Evolutionary conservation across 2,329 filamentous ascomycete genomes (phyloP).

Genomic region (Alternaria burnsii): DNA sequence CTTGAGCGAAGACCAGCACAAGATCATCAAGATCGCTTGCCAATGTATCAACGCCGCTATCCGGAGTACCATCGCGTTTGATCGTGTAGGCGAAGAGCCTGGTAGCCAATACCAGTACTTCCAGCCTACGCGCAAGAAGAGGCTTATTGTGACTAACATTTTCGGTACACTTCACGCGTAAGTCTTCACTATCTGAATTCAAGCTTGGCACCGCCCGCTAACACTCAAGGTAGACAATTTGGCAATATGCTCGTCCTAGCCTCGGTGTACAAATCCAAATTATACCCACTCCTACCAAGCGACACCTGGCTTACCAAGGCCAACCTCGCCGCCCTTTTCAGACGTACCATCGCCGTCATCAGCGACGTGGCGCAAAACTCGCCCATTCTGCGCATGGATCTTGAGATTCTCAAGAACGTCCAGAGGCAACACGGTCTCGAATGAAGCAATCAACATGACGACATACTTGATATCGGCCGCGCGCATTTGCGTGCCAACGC

Average conservation of each 20-base stretch:
- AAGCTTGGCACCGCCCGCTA: slow-evolving; percentile 9
- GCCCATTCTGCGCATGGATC: slow-evolving; percentile 77
- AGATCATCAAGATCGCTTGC: slow-evolving; percentile 38
- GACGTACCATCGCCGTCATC: slow-evolving; percentile 77
- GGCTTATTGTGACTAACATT: slow-evolving; percentile 91
- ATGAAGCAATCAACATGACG: slow-evolving; percentile 11
- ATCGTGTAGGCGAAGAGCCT: slow-evolving; percentile 60
- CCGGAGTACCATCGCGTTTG: slow-evolving; percentile 85
- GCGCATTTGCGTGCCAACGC: neutral
- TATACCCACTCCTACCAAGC: slow-evolving; percentile 43
- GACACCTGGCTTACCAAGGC: slow-evolving; percentile 35
- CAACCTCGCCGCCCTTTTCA: slow-evolving; percentile 38
- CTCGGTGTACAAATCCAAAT: slow-evolving; percentile 74
- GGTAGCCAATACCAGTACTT: slow-evolving; percentile 49
- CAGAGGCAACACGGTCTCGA: slow-evolving; percentile 30
- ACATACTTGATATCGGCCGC: slow-evolving; percentile 1
- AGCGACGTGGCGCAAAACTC: slow-evolving; percentile 73
- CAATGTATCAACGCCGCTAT: slow-evolving; percentile 68
- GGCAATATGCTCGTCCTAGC: slow-evolving; percentile 92
- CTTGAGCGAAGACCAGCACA: slow-evolving; percentile 34
- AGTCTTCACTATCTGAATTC: slow-evolving; percentile 20
- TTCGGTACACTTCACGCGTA: slow-evolving; percentile 84
- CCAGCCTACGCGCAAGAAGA: slow-evolving; percentile 65
- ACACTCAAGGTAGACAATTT: slow-evolving; percentile 76
- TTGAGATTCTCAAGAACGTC: slow-evolving; percentile 70